Conservation (phyloP, 108 stramenopile genomes). For the Schizochytrium sp. region DNA sequence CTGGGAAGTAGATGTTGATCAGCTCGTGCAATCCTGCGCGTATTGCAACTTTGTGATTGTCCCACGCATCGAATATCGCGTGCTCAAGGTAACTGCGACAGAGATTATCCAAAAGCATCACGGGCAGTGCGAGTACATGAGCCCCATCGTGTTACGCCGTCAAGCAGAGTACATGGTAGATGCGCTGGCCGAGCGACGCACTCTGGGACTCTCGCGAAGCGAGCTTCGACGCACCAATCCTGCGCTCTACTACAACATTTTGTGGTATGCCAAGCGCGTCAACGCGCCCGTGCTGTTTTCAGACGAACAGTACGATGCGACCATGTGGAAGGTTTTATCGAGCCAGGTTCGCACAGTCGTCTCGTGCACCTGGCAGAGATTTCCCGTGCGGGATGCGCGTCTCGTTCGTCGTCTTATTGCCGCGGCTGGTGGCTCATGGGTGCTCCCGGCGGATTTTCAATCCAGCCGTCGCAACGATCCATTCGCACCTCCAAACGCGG, state of each 20-base stretch:
- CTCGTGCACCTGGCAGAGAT: not conserved
- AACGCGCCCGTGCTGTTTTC: not conserved
- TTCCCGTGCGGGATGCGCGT: not conserved
- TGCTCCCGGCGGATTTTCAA: not conserved
- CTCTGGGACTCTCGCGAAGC: not conserved
- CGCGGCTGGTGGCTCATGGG: not conserved
- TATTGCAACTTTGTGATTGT: slow-evolving; percentile 10
- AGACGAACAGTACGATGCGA: not conserved
- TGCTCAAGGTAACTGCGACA: not conserved
- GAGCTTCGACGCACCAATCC: not conserved
- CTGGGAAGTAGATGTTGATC: not conserved
- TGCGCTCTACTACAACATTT: not conserved
- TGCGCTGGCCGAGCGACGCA: not conserved
- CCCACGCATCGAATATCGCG: not conserved
- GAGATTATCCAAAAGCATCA: not conserved
- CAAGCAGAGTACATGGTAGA: not conserved
- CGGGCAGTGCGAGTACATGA: slow-evolving; percentile 16
- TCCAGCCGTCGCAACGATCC: not conserved
- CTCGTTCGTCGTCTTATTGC: not conserved
- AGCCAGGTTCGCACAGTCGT: not conserved
- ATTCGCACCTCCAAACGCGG: not conserved
- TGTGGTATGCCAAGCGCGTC: not conserved
- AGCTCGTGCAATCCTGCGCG: not conserved
- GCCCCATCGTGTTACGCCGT: not conserved
- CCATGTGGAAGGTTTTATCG: not conserved